A percentile compares a stretch with the other conserved stretches of the same genome.
phyloP scores from a whole-genome alignment of 2,329 filamentous ascomycete species.

The Leptographium galeiforme region DNA sequence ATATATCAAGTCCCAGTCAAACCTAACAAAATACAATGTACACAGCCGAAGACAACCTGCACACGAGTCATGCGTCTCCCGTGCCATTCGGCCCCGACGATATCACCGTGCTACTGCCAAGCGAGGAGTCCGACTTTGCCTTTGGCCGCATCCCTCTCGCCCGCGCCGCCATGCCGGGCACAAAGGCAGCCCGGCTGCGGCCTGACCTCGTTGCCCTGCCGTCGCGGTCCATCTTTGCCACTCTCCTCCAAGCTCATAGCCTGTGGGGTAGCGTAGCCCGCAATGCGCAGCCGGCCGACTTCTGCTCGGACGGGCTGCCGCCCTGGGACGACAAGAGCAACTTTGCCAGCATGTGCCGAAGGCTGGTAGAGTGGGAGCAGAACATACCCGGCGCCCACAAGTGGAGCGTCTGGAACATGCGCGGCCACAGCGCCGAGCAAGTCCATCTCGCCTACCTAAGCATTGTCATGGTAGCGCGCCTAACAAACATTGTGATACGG shows the following conservation, averaged over 20 bases:
- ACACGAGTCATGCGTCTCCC: conserved; percentile 18
- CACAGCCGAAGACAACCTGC: conserved; percentile 18
- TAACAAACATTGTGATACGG: conserved; percentile 20
- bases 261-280: conserved; percentile 21
- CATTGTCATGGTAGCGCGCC: conserved; percentile 18
- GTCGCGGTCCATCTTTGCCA: conserved; percentile 21
- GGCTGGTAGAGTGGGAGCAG: conserved; percentile 15
- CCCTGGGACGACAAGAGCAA: conserved; percentile 11
- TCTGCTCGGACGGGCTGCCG: conserved; percentile 11
- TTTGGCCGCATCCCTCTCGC: conserved; percentile 17
- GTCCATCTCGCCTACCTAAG: conserved; percentile 21
- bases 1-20: background rate
- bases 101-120: conserved; percentile 21
- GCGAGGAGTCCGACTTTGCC: conserved; percentile 22
- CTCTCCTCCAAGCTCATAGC: conserved; percentile 18
- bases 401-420: conserved; percentile 21
- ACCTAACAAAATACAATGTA: background rate
- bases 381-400: conserved; percentile 15
- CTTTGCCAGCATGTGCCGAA: conserved; percentile 11
- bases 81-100: conserved; percentile 18
- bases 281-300: background rate
- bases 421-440: conserved; percentile 18
- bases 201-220: conserved; percentile 13
- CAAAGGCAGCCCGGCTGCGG: conserved; percentile 15
- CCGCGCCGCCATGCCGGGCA: conserved; percentile 19